phyloP scores from a whole-genome alignment of 2,329 filamentous ascomycete genomes.

The Penicillium sp. region DNA sequence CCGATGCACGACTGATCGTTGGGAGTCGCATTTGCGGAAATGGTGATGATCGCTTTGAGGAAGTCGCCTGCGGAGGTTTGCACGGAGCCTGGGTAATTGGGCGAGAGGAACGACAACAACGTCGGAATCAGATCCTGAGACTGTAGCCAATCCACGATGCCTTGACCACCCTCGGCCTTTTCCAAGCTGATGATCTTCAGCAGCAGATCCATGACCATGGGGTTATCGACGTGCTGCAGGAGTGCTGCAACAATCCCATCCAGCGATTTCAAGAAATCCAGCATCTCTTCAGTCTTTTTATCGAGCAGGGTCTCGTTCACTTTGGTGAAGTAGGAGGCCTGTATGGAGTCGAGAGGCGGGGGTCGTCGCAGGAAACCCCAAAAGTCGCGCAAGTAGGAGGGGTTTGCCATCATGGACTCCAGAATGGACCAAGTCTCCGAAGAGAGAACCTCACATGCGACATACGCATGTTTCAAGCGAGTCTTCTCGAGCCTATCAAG shows the following conservation, averaged over 20 bases:
- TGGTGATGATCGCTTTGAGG: slow-evolving; percentile 96
- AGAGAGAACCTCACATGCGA: slow-evolving; percentile 87
- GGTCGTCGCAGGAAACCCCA: slow-evolving; percentile 84
- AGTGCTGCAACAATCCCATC: slow-evolving; percentile 78
- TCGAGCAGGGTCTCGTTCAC: slow-evolving; percentile 97
- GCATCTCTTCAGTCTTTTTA: slow-evolving; percentile 97
- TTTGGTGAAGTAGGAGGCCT: slow-evolving; percentile 97
- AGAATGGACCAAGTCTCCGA: slow-evolving; percentile 97
- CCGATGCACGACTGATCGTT: slow-evolving; percentile 99
- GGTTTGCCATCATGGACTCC: slow-evolving; percentile 84
- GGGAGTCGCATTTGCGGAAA: slow-evolving; percentile 95
- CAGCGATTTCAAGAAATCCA: slow-evolving; percentile 78
- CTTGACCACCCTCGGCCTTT: slow-evolving; percentile 82
- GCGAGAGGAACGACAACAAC: slow-evolving; percentile 78
- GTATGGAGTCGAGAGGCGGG: slow-evolving; percentile 83
- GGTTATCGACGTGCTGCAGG: slow-evolving; percentile 90
- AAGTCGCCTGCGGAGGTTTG: slow-evolving; percentile 97
- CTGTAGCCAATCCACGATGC: slow-evolving; percentile 96
- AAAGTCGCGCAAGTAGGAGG: slow-evolving; percentile 71
- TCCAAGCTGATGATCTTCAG: slow-evolving; percentile 96
- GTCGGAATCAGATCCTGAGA: slow-evolving; percentile 81
- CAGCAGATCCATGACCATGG: slow-evolving; percentile 96
- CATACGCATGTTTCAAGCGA: slow-evolving; percentile 87
- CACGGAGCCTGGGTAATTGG: slow-evolving; percentile 79
- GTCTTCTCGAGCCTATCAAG: slow-evolving; percentile 79